Evolutionary conservation across 306 rosid species (phyloP).

Genomic region (Bauhinia variegata): DNA sequence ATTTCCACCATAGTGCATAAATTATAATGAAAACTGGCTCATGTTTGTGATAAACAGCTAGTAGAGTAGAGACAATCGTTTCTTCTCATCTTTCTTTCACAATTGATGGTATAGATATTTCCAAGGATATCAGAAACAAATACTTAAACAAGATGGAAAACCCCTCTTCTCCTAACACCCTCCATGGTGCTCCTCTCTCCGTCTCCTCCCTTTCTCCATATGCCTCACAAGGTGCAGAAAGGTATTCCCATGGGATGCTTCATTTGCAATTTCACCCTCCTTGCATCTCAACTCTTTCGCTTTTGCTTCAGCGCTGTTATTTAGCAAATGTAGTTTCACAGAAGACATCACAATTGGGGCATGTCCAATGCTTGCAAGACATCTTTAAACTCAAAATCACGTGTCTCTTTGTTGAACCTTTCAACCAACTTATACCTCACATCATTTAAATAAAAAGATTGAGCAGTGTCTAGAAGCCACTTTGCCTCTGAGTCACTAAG

Average conservation of each 20-base stretch:
- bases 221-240: neutral
- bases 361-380: constrained; percentile 78
- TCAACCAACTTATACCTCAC: constrained; percentile 75
- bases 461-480: constrained; percentile 82
- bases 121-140: too few relatives aligned
- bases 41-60: too few relatives aligned
- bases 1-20: too few relatives aligned
- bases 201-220: constrained; percentile 1
- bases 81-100: too few relatives aligned
- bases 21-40: too few relatives aligned
- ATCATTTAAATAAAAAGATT: constrained; percentile 83
- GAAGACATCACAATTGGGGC: constrained; percentile 61
- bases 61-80: too few relatives aligned
- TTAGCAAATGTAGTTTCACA: constrained; percentile 1
- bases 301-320: constrained; percentile 7
- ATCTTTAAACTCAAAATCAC: constrained; percentile 91
- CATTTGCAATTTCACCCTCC: constrained; percentile 15
- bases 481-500: constrained; percentile 75
- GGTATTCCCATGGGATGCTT: neutral
- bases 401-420: constrained; percentile 79
- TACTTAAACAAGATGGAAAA: constrained; percentile 1
- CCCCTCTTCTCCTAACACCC: neutral
- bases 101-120: too few relatives aligned
- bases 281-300: constrained; percentile 8
- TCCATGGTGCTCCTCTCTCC: neutral